A percentile compares a stretch with the other conserved stretches of the same genome.
phyloP scores from a whole-genome alignment of 768 basidiomycete genomes.

The Boletus reticulatus region DNA sequence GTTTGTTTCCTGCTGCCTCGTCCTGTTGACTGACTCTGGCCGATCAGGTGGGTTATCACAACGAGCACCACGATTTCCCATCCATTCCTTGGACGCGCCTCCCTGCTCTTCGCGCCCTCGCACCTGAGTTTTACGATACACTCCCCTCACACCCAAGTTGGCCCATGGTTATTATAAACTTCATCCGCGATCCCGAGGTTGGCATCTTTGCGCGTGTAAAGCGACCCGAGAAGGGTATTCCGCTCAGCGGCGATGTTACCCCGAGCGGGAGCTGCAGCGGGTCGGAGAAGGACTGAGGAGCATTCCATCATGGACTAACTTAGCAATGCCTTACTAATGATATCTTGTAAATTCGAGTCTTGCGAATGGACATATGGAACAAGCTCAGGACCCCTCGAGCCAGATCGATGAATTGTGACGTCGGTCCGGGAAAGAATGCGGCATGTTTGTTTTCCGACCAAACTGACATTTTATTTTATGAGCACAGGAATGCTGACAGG shows the following conservation, averaged over 20 bases:
- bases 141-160: slow-evolving; percentile 88
- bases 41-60: slow-evolving; percentile 91
- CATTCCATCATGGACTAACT: slow-evolving; percentile 5
- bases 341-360: slow-evolving; percentile 15
- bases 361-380: slow-evolving; percentile 5
- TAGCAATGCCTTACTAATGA: slow-evolving; percentile 6
- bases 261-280: slow-evolving; percentile 7
- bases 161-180: slow-evolving; percentile 93
- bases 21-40: background rate
- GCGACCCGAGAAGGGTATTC: slow-evolving; percentile 46
- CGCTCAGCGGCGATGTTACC: slow-evolving; percentile 18
- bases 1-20: slow-evolving; percentile 25
- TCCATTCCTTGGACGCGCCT: slow-evolving; percentile 94
- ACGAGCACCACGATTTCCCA: slow-evolving; percentile 99
- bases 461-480: background rate
- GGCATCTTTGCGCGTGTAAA: slow-evolving; percentile 90
- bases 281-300: slow-evolving; percentile 16
- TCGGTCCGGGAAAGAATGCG: background rate
- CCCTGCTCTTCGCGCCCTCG: slow-evolving; percentile 75
- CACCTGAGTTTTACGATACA: slow-evolving; percentile 88
- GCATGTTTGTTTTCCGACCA: slow-evolving; percentile 16
- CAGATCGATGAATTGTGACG: background rate
- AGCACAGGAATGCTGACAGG: slow-evolving; percentile 9
- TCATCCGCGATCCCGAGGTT: slow-evolving; percentile 86
- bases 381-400: background rate